Conservation (phyloP, 306 rosid species). For the Ceratonia siliqua region DNA sequence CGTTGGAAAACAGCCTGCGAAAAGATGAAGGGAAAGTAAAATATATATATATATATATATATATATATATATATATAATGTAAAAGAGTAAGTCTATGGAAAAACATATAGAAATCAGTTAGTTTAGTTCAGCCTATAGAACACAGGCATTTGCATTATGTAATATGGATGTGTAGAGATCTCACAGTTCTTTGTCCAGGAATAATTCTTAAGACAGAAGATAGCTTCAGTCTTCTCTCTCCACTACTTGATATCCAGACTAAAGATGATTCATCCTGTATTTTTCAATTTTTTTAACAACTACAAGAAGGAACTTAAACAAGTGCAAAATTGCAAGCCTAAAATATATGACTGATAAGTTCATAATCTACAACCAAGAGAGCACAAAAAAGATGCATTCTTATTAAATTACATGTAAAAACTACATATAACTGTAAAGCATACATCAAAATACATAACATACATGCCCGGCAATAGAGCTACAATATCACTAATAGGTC, state of each 20-base stretch:
- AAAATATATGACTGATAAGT: slow-evolving; percentile 4
- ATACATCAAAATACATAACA: slow-evolving; percentile 22
- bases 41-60: too few relatives aligned
- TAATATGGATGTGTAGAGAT: slow-evolving; percentile 34
- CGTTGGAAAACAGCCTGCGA: slow-evolving; percentile 91
- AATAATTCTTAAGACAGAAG: slow-evolving; percentile 77
- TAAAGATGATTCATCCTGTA: slow-evolving; percentile 85
- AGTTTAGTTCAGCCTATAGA: not conserved
- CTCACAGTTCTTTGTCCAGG: slow-evolving; percentile 99
- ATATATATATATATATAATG: too few relatives aligned
- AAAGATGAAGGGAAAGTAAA: slow-evolving; percentile 23
- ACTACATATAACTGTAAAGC: not conserved
- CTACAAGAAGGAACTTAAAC: slow-evolving; percentile 32
- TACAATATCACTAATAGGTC: not conserved
- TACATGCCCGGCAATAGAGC: slow-evolving; percentile 3
- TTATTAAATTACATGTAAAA: slow-evolving; percentile 5
- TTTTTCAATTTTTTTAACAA: slow-evolving; percentile 36
- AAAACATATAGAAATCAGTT: not conserved
- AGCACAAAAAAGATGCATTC: slow-evolving; percentile 11
- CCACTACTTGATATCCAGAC: slow-evolving; percentile 89
- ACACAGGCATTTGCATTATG: slow-evolving; percentile 21
- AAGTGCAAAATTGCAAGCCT: slow-evolving; percentile 7
- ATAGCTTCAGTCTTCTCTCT: slow-evolving; percentile 84
- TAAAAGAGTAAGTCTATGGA: slow-evolving; percentile 24
- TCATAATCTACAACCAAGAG: not conserved